Evolutionary conservation across 495 filamentous ascomycete species (phyloP), one percentile per base, ranked within the genome.

Genomic region (Xylaria castorea): DNA sequence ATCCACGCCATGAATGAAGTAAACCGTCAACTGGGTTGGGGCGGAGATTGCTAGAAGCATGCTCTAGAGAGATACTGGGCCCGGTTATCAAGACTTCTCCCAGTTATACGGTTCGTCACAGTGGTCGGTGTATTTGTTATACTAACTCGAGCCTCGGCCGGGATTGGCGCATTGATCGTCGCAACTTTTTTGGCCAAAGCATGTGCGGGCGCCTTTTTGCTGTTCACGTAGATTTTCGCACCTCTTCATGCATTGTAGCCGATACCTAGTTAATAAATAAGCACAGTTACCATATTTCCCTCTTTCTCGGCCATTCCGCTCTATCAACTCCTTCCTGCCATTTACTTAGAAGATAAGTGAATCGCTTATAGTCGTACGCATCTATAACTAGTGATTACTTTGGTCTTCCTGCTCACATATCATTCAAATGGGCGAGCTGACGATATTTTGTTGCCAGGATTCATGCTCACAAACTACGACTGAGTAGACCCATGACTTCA

Each of bases 11-110:
- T 86, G 77, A 80, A 80, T 12, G 80, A 83, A 32, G 80, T 85
- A 18, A 85, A 85, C 64, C 77, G 84, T 8, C 81, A 83, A n/a
- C 72, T 85, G 25, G 85, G 85, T 18, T 86, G 85, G 84, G 84
- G 85, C 44, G 60, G 70, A 30, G 76, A 80, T 55, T 78, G 76
- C 22, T 80, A 80, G 75, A 50, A 66, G 51, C 57, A 64, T 62
- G 14, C 27, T 38, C 50, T 38, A 38, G 55, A 38, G 18, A 32
- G 30, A 16, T 46, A 27, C 3, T 46, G 38, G 40, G 16, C 14
- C 14, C 38, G 1, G 36, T 14, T 18, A 2, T 60, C 38, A 22
- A 68, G 9, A 16, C 16, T 20, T 48, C 38, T 60, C 38, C 18
- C 18, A 0, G 27, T 46, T 9, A n/a, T 60, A n/a, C 53, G 20